Base-by-base conservation (phyloP, 2,329 filamentous ascomycete species). In the Fusarium albosuccineum region DNA sequence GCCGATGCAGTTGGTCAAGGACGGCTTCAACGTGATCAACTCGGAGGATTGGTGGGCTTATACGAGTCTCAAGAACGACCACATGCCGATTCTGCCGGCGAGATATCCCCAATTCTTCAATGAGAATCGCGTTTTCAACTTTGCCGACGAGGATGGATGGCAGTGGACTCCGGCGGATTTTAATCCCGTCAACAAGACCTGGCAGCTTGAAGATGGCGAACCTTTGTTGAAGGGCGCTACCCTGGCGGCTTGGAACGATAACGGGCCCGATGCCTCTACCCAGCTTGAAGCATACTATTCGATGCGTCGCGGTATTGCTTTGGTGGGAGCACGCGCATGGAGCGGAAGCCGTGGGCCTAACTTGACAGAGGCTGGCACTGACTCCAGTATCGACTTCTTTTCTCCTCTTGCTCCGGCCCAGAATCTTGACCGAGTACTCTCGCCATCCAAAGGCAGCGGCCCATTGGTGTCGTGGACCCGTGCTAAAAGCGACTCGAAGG, bases 21-120 rank as follows among this genome's bases (percentile, higher is more conserved):
- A 64, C 5, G 60, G 48, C 6, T 64, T 60, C 37, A 42, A 55
- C 0, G 29, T 64, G 6, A 64, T 64, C 27, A 64, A 64, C 30
- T 64, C 62, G 4, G 33, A 64, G n/a, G 62, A 64, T 4, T 64
- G 62, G 62, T 64, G 62, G 62, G 62, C 60, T 2, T 64, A 64
- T 5, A 64, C 60, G 11, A 64, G 62, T 6, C 10, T 64, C 1
- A 64, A 64, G 30, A 64, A 60, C 11, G 62, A 64, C 9, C 62
- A 64, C 9, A 64, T 64, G 62, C 62, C 62, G 1, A 64, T 64
- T 7, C 6, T 64, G 0, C 62, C 62, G 27, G 62, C 62, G 1
- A 52, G 54, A 4, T 64, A 64, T 4, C 62, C 62, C 0, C 62
- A 64, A 8, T 64, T 64, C 37, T 64, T 64, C 13, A 64, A 64